Percentiles rank a stretch among this genome's conserved stretches.
Conservation (phyloP, 345 rosid genomes). For the Erodium maritimum region DNA sequence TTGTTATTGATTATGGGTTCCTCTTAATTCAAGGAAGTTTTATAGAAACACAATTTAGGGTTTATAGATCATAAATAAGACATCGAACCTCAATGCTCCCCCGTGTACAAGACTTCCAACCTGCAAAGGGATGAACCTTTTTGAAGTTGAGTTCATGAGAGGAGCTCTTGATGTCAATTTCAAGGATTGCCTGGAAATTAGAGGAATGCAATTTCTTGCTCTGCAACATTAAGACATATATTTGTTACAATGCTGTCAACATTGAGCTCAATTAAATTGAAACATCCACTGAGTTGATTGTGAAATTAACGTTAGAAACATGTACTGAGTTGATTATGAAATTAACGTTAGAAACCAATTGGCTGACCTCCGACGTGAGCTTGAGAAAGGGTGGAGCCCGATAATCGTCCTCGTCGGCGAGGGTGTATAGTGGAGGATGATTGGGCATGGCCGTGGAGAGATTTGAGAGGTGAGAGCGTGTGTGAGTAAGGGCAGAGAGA, state of each 20-base stretch:
- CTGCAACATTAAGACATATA: constrained; percentile 21
- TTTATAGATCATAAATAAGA: no score
- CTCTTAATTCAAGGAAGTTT: no score
- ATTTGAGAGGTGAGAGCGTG: not conserved
- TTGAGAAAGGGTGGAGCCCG: constrained; percentile 26
- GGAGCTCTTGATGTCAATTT: constrained; percentile 82
- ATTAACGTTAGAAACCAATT: not conserved
- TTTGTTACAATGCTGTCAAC: not conserved
- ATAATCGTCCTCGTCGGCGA: constrained; percentile 7
- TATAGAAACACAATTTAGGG: no score
- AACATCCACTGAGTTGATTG: no score
- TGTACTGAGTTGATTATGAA: not conserved
- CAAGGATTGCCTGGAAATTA: constrained; percentile 71
- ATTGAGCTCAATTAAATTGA: no score
- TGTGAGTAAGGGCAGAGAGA: not conserved
- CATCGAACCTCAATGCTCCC: constrained; percentile 78
- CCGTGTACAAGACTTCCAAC: constrained; percentile 71
- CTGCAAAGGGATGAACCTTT: constrained; percentile 87
- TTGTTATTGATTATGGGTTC: no score
- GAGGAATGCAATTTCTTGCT: constrained; percentile 76
- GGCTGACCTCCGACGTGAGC: constrained; percentile 50
- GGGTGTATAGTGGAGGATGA: not conserved
- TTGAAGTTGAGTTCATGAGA: constrained; percentile 95
- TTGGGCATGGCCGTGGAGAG: not conserved
- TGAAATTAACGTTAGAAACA: no score